Conservation (phyloP, 192 early-diverging fungal genomes). For the Coemansia sp. region DNA sequence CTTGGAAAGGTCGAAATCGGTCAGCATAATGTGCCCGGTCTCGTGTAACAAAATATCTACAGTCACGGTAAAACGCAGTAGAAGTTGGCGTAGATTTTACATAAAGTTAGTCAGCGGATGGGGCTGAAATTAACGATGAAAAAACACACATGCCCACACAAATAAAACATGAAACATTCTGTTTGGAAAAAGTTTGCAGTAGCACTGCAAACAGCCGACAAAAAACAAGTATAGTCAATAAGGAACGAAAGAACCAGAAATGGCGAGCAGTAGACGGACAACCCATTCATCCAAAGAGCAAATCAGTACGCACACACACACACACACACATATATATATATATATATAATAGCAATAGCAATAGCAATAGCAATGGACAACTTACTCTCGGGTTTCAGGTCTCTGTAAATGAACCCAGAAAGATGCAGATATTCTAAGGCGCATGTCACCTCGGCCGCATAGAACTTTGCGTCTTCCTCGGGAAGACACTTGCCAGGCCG, state of each 20-base stretch:
- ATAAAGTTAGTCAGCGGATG: neutral
- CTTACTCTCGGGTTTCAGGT: conserved; percentile 94
- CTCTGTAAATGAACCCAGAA: conserved; percentile 96
- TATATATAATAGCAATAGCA: conserved; percentile 7
- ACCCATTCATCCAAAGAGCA: too few species aligned
- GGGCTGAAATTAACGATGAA: neutral
- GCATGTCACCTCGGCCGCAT: conserved; percentile 94
- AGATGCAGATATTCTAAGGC: conserved; percentile 96
- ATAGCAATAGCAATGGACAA: conserved; percentile 19
- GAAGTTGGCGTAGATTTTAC: neutral
- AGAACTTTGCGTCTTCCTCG: conserved; percentile 93
- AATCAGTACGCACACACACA: too few species aligned
- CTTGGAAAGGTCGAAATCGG: conserved; percentile 98
- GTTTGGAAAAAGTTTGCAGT: neutral
- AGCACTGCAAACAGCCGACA: neutral
- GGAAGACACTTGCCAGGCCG: conserved; percentile 84
- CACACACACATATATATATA: too few species aligned
- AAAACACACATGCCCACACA: neutral
- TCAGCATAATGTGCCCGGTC: conserved; percentile 97
- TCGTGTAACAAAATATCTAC: conserved; percentile 86
- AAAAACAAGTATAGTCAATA: neutral
- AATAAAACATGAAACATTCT: neutral
- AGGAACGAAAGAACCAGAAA: neutral
- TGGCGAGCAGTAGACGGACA: neutral
- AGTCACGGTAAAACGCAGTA: conserved; percentile 4